Evolutionary conservation across 2,329 filamentous ascomycete genomes (phyloP).

Genomic region (Magnaporthiopsis incrustans): DNA sequence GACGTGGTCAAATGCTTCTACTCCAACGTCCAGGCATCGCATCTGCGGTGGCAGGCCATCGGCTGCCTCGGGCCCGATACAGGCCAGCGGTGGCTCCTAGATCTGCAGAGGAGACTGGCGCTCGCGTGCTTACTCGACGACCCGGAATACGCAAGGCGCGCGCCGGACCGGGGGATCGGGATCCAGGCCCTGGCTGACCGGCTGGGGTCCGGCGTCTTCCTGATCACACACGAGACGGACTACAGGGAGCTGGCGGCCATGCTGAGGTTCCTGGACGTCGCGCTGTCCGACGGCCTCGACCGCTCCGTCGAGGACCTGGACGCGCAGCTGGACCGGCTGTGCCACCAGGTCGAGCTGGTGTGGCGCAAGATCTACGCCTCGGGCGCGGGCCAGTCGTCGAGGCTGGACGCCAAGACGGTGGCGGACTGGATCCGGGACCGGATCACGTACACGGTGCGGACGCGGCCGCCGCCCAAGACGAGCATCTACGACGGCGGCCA

Average conservation of each 20-base stretch:
- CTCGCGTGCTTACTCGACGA: constrained; percentile 54
- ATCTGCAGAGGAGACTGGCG: constrained; percentile 59
- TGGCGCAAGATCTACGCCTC: constrained; percentile 62
- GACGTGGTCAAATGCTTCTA: constrained; percentile 40
- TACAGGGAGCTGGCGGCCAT: constrained; percentile 61
- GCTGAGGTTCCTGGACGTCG: constrained; percentile 63
- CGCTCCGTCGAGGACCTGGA: constrained; percentile 49
- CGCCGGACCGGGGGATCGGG: constrained; percentile 32
- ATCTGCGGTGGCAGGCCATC: constrained; percentile 50
- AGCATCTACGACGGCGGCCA: constrained; percentile 30
- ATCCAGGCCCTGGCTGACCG: constrained; percentile 37
- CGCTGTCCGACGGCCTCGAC: constrained; percentile 53
- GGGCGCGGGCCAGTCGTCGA: constrained; percentile 62
- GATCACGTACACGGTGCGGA: constrained; percentile 62
- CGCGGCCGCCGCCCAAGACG: constrained; percentile 46
- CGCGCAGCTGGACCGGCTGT: constrained; percentile 58
- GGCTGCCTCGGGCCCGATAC: constrained; percentile 48
- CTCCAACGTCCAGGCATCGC: constrained; percentile 34
- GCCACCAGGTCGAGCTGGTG: constrained; percentile 47
- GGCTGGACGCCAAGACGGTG: constrained; percentile 68
- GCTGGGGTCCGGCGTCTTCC: constrained; percentile 41
- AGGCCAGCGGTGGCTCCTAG: constrained; percentile 33
- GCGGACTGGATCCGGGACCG: constrained; percentile 70
- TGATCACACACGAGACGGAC: constrained; percentile 48
- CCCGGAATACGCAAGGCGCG: constrained; percentile 28